phyloP scores from a whole-genome alignment of 257 asterid species.

The Gentiana macrophylla region DNA sequence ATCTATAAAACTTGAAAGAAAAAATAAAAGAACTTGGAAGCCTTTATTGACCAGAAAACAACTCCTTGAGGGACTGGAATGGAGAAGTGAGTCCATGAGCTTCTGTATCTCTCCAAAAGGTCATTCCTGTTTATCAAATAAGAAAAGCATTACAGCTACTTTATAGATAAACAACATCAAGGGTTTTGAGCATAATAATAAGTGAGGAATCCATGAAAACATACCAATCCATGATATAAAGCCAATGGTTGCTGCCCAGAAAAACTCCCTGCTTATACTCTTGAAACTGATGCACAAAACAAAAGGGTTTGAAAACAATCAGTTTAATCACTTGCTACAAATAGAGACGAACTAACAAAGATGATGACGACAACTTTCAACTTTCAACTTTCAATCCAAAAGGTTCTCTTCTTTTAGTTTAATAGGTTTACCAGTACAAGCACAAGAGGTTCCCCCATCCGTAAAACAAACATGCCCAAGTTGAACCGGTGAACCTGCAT shows the following conservation, averaged over 20 bases:
- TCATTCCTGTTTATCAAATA: constrained; percentile 30
- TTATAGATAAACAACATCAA: background rate
- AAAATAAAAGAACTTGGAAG: too few species aligned
- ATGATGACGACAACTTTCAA: too few species aligned
- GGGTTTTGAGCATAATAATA: background rate
- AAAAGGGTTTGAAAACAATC: background rate
- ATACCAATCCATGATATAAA: constrained; percentile 65
- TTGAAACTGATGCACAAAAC: constrained; percentile 36
- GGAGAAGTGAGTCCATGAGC: constrained; percentile 61
- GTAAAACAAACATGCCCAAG: constrained; percentile 70
- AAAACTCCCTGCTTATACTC: constrained; percentile 63
- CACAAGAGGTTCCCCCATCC: constrained; percentile 98
- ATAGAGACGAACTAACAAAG: too few species aligned
- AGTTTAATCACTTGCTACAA: too few species aligned
- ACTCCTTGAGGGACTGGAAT: constrained; percentile 59
- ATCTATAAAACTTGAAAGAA: too few species aligned
- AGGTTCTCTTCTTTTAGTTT: background rate
- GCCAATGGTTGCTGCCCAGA: constrained; percentile 57
- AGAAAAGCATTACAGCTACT: background rate
- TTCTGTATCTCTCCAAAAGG: constrained; percentile 71
- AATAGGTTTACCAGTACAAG: constrained; percentile 54
- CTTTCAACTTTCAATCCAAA: background rate
- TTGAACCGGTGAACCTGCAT: constrained; percentile 86
- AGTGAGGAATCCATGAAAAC: constrained; percentile 8
- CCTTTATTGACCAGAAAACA: constrained; percentile 40